Conservation (phyloP, 768 basidiomycete species). For the Collybiopsis luxurians region DNA sequence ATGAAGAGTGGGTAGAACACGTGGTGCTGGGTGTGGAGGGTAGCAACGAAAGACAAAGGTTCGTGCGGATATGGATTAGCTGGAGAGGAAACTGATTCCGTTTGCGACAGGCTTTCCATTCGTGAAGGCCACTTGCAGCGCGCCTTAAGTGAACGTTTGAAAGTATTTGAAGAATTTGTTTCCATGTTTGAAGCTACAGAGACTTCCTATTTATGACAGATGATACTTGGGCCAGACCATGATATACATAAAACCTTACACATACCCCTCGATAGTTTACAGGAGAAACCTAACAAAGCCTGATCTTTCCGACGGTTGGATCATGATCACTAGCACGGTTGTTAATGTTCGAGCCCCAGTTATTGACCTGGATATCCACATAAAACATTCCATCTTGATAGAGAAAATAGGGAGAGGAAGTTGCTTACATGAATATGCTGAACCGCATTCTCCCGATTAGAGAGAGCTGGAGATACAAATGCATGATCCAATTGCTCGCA, state of each 20-base stretch:
- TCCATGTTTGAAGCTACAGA: constrained; percentile 33
- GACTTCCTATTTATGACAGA: neutral
- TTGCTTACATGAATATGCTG: constrained; percentile 53
- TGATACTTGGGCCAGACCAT: too few species aligned
- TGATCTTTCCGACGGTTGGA: constrained; percentile 51
- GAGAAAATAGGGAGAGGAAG: too few species aligned
- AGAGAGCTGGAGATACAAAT: constrained; percentile 47
- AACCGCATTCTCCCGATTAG: constrained; percentile 36
- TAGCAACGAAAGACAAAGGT: constrained; percentile 20
- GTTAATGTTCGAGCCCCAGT: constrained; percentile 43
- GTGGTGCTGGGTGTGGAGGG: constrained; percentile 4
- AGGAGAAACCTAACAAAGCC: constrained; percentile 39
- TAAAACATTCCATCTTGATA: neutral
- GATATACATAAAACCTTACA: too few species aligned
- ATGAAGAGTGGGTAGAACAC: constrained; percentile 39
- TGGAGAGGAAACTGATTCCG: neutral
- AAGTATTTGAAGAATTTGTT: constrained; percentile 39
- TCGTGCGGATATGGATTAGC: constrained; percentile 8
- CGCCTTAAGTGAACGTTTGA: constrained; percentile 37
- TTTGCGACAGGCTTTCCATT: constrained; percentile 28
- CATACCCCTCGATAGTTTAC: too few species aligned
- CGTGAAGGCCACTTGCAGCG: constrained; percentile 28
- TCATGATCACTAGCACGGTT: constrained; percentile 58
- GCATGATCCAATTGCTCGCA: constrained; percentile 58
- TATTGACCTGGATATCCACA: constrained; percentile 32